Percentiles rank a stretch among this genome's conserved stretches.
Evolutionary conservation across 139 green algal genomes (phyloP).

Genomic region (Closterium sp.): DNA sequence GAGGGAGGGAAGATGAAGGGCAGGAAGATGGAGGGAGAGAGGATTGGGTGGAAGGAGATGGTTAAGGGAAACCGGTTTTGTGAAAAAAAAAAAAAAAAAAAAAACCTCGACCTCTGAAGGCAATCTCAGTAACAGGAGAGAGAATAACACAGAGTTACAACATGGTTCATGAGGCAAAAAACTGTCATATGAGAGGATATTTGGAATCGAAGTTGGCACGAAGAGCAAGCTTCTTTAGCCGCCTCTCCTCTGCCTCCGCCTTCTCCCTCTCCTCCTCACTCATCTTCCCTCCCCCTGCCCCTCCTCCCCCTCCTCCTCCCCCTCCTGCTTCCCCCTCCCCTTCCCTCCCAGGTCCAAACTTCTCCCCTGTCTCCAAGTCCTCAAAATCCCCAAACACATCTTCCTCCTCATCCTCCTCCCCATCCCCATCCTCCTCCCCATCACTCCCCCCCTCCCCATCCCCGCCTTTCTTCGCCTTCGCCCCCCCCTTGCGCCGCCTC

Average conservation of each 20-base stretch:
- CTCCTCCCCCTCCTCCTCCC: constrained; percentile 25
- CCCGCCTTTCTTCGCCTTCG: constrained; percentile 41
- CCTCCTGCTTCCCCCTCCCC: constrained; percentile 69
- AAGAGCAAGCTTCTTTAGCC: constrained; percentile 43
- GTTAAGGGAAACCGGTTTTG: neutral
- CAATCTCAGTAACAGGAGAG: too few relatives aligned
- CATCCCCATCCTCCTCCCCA: constrained; percentile 52
- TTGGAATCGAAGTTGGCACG: constrained; percentile 34
- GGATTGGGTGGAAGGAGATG: neutral
- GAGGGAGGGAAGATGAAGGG: neutral
- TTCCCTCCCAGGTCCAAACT: constrained; percentile 73
- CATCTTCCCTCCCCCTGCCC: constrained; percentile 24
- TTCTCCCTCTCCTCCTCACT: constrained; percentile 48
- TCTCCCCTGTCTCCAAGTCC: constrained; percentile 85
- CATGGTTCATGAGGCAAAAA: neutral
- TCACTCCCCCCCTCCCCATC: constrained; percentile 41
- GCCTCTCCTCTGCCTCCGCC: constrained; percentile 41
- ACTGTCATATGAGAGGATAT: constrained; percentile 19
- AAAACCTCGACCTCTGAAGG: too few relatives aligned
- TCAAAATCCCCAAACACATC: constrained; percentile 88
- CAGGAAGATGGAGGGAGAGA: neutral
- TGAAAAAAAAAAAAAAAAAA: neutral
- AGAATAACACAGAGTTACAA: neutral
- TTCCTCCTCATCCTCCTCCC: constrained; percentile 77
- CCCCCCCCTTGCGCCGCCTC: constrained; percentile 57